Percentiles rank a stretch among this genome's conserved stretches.
Evolutionary conservation across 371 early-diverging fungal genomes (phyloP).

Genomic region (Mortierella sp.): DNA sequence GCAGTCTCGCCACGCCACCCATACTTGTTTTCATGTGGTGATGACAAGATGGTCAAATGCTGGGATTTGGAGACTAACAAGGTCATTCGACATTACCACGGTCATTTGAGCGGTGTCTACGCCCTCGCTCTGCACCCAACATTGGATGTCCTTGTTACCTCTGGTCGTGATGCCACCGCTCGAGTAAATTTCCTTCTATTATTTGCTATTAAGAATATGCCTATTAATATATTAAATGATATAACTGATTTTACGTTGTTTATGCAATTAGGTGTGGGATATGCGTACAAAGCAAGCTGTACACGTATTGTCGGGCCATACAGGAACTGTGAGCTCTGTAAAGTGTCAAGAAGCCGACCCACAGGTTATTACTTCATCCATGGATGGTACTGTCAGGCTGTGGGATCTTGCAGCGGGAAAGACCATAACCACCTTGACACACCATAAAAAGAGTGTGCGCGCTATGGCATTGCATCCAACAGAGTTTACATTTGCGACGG

Average conservation of each 20-base stretch:
- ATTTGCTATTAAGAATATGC: no score
- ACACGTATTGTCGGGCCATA: constrained; percentile 93
- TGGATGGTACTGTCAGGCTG: constrained; percentile 93
- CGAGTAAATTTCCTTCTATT: constrained; percentile 68
- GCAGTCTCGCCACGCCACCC: constrained; percentile 95
- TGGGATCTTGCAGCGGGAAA: constrained; percentile 98
- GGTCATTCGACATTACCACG: constrained; percentile 98
- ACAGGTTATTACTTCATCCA: constrained; percentile 94
- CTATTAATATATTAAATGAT: background rate
- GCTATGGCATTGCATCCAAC: constrained; percentile 92
- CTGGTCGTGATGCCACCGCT: constrained; percentile 95
- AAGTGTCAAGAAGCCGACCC: constrained; percentile 96
- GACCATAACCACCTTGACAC: constrained; percentile 92
- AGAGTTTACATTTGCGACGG: constrained; percentile 95
- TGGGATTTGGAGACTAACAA: constrained; percentile 99
- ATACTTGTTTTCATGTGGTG: constrained; percentile 95
- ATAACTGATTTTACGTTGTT: constrained; percentile 1
- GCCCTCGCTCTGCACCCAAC: constrained; percentile 92
- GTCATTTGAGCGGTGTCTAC: constrained; percentile 95
- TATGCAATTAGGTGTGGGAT: constrained; percentile 85
- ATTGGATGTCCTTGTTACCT: constrained; percentile 93
- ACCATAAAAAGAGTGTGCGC: constrained; percentile 97
- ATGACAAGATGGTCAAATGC: constrained; percentile 98
- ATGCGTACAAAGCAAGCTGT: constrained; percentile 96
- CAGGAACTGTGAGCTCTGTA: constrained; percentile 86